These are phyloP conservation scores for Zygosaccharomyces bisporus DNA, from an alignment of 805 yeast species.

Conservation along the genomic window DNA sequence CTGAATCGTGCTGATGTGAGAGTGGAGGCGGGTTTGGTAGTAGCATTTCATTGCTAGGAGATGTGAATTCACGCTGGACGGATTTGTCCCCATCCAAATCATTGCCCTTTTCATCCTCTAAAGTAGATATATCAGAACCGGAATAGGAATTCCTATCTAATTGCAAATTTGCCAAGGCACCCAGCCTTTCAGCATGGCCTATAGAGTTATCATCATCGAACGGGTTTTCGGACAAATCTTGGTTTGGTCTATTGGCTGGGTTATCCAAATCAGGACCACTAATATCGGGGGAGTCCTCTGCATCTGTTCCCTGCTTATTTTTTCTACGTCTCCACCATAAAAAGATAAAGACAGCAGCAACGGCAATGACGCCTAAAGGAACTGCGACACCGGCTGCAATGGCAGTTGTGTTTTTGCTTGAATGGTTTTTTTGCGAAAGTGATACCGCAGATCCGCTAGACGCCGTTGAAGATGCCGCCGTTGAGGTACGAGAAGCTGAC, in stretches of 20 bases:
- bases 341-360: slow-evolving; percentile 47
- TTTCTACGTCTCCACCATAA: slow-evolving; percentile 49
- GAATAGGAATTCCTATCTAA: slow-evolving; percentile 50
- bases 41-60: slow-evolving; percentile 41
- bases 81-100: slow-evolving; percentile 19
- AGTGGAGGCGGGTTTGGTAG: slow-evolving; percentile 20
- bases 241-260: slow-evolving; percentile 36
- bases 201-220: slow-evolving; percentile 26
- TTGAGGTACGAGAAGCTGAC: slow-evolving; percentile 29
- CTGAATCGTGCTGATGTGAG: slow-evolving; percentile 26
- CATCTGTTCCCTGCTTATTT: slow-evolving; percentile 30
- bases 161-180: slow-evolving; percentile 50
- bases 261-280: slow-evolving; percentile 40
- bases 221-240: slow-evolving; percentile 27
- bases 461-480: slow-evolving; percentile 30
- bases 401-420: slow-evolving; percentile 55
- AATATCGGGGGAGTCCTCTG: slow-evolving; percentile 35
- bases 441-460: slow-evolving; percentile 34
- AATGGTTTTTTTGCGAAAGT: slow-evolving; percentile 24
- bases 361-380: slow-evolving; percentile 55
- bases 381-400: slow-evolving; percentile 88
- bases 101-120: slow-evolving; percentile 23
- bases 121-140: slow-evolving; percentile 49
- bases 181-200: slow-evolving; percentile 39
- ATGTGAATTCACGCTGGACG: slow-evolving; percentile 40